Percentiles rank a stretch among this genome's conserved stretches.
phyloP scores from a whole-genome alignment of 2,329 filamentous ascomycete genomes.

The Penicillium sp. region DNA sequence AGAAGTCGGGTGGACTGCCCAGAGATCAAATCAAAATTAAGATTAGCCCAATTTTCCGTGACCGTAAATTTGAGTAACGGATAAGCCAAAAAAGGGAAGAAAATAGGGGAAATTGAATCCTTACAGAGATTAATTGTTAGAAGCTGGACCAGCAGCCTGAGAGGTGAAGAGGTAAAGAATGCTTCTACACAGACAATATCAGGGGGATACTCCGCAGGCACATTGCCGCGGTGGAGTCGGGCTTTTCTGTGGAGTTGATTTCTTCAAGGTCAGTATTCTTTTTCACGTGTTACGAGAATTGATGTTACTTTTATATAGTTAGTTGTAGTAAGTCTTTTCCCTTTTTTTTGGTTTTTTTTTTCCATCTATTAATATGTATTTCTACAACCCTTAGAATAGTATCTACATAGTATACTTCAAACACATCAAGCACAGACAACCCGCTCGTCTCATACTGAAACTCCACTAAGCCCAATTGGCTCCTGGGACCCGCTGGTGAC shows the following conservation, averaged over 20 bases:
- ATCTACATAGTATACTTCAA: not conserved
- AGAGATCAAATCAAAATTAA: not conserved
- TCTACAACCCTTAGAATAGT: not conserved
- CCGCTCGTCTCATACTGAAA: constrained; percentile 24
- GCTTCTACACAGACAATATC: not conserved
- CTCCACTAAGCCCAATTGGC: constrained; percentile 16
- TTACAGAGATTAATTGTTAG: constrained; percentile 3
- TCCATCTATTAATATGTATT: not conserved
- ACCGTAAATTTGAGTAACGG: not conserved
- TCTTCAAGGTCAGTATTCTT: too few relatives aligned
- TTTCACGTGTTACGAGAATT: too few relatives aligned
- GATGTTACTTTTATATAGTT: too few relatives aligned
- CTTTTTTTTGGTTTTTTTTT: too few relatives aligned
- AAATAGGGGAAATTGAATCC: not conserved
- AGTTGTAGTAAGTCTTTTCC: too few relatives aligned
- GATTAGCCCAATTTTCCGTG: constrained; percentile 2
- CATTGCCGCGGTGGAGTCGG: constrained; percentile 8
- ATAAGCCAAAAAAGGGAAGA: not conserved
- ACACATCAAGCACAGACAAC: constrained; percentile 4
- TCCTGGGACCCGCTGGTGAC: constrained; percentile 19
- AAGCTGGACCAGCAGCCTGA: constrained; percentile 13
- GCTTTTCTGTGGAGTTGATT: not conserved
- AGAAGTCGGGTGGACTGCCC: not conserved
- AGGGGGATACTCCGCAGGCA: constrained; percentile 16
- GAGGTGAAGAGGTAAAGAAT: constrained; percentile 1